A percentile compares a stretch with the other conserved stretches of the same genome.
Evolutionary conservation across 1,139 yeast genomes (phyloP).

Genomic region (Yamadazyma taylorii): DNA sequence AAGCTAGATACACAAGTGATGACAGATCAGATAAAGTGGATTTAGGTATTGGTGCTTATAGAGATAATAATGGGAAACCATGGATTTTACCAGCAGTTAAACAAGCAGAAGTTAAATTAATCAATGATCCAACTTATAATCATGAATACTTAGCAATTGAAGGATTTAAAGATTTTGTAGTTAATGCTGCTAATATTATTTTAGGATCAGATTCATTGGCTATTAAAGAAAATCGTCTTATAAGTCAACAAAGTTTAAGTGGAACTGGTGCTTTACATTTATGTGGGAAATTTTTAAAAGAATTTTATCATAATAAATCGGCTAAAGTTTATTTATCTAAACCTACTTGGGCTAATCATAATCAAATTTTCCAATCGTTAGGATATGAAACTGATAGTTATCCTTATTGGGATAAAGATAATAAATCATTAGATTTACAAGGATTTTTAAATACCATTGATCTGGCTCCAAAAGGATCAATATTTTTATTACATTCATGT

Average conservation of each 20-base stretch:
- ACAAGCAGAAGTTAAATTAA: slow-evolving; percentile 61
- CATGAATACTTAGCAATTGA: slow-evolving; percentile 90
- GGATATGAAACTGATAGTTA: slow-evolving; percentile 67
- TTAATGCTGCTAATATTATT: slow-evolving; percentile 76
- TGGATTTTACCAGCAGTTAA: slow-evolving; percentile 89
- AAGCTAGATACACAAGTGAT: slow-evolving; percentile 71
- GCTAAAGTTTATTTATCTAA: slow-evolving; percentile 70
- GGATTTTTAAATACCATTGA: slow-evolving; percentile 71
- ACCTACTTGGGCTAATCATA: slow-evolving; percentile 98
- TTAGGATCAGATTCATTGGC: slow-evolving; percentile 67
- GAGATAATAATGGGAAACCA: slow-evolving; percentile 90
- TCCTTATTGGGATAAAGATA: slow-evolving; percentile 72
- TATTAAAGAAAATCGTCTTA: slow-evolving; percentile 52
- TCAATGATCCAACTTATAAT: slow-evolving; percentile 60
- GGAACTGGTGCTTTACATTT: slow-evolving; percentile 97
- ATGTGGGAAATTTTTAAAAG: slow-evolving; percentile 72
- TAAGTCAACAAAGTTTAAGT: slow-evolving; percentile 82
- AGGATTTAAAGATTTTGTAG: slow-evolving; percentile 70
- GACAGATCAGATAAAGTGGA: slow-evolving; percentile 71
- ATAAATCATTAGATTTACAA: slow-evolving; percentile 61
- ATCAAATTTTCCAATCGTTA: slow-evolving; percentile 68
- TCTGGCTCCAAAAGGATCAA: slow-evolving; percentile 73
- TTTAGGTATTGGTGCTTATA: slow-evolving; percentile 93
- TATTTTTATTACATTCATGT: slow-evolving; percentile 57
- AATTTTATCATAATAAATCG: slow-evolving; percentile 41